Base-by-base conservation (phyloP, 257 asterid species). In the Ilex aquifolium region DNA sequence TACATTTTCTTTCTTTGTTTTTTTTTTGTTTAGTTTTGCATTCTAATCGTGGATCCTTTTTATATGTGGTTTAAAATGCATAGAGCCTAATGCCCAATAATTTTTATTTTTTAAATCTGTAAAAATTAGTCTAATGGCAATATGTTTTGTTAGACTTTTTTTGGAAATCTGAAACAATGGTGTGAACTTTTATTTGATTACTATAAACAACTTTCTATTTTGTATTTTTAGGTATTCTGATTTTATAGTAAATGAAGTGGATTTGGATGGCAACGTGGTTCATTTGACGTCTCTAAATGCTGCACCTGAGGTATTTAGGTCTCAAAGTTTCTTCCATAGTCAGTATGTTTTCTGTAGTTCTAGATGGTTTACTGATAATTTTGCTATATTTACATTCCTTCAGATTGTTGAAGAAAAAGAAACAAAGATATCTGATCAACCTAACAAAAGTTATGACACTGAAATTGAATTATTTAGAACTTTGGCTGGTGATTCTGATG, bases 171-270 rank as follows among this genome's bases (percentile, higher is more conserved):
- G 8, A 50, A 27, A 51, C 56, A 51, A 21, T 32, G 46, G 68
- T 64, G 27, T 31, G n/a, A 46, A 16, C 66, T 58, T 69, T 42
- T 10, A 64, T 56, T 27, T 55, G 65, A 42, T 53, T 61, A 64
- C 44, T 61, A 69, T 56, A 51, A 14, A 62, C 52, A 21, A 27
- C 65, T 61, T 65, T 67, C 61, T 79, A 14, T 4, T 17, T 53
- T 53, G 57, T n/a, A 10, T 14, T 10, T 53, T 15, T 53, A 92
- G 99, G 80, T 92, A 89, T 73, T 89, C 97, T 1, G 97, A 92
- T 83, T 92, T 92, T 65, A 89, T 92, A 61, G 99, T 92, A 52
- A 92, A 92, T 64, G 99, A 92, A 82, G 97, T 92, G 59, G 96
- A 70, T 74, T 71, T 87, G 79, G 96, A 81, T 70, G 99, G 95